phyloP scores from a whole-genome alignment of 495 filamentous ascomycete genomes.

The Eremomyces bilateralis region DNA sequence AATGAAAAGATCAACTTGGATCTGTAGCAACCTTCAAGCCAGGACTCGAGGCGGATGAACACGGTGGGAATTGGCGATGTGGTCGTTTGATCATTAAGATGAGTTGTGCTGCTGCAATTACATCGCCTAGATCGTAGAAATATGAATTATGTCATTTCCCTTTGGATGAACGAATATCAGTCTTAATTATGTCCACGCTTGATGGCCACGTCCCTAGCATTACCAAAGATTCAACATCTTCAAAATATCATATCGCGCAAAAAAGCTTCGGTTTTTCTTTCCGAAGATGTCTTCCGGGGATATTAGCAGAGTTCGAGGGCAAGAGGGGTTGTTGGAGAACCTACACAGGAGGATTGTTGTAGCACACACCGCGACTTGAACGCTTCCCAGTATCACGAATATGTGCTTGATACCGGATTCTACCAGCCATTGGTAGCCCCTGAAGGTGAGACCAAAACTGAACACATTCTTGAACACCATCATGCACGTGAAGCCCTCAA shows the following conservation, averaged over 20 bases:
- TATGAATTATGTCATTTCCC: no score
- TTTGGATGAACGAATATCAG: no score
- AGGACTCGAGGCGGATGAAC: no score
- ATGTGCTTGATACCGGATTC: conserved; percentile 30
- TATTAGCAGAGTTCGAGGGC: neutral
- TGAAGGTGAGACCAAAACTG: conserved; percentile 64
- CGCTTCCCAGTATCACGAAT: conserved; percentile 50
- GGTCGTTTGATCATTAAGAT: no score
- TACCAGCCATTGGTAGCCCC: conserved; percentile 62
- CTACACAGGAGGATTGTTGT: conserved; percentile 64
- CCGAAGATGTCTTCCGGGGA: conserved; percentile 45
- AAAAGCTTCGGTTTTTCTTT: conserved; percentile 53
- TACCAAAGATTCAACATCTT: conserved; percentile 21
- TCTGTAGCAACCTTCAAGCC: no score
- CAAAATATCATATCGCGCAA: conserved; percentile 48
- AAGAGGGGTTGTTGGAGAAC: conserved; percentile 11
- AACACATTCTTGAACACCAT: conserved; percentile 90
- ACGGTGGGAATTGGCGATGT: no score
- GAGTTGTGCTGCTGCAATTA: no score
- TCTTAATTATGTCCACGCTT: no score
- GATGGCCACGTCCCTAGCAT: neutral
- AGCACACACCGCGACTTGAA: conserved; percentile 55
- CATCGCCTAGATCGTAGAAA: no score
- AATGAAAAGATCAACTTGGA: no score
- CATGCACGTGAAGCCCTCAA: conserved; percentile 80